These are phyloP conservation scores for Cladosporium sp. DNA, from an alignment of 2,329 filamentous ascomycete species.

Conservation along the genomic window DNA sequence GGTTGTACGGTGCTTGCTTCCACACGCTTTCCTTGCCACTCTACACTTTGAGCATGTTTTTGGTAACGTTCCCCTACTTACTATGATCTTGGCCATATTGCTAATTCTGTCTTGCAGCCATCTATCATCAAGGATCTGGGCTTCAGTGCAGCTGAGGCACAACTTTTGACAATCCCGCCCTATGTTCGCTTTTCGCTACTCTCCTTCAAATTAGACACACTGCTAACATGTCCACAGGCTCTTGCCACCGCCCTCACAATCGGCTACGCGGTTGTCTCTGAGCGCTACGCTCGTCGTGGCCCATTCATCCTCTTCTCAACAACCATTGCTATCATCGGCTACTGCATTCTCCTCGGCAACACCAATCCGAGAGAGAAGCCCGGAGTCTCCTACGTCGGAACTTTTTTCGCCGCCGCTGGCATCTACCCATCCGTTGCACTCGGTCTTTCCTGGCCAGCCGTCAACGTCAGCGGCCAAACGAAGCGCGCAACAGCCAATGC, in stretches of 20 bases:
- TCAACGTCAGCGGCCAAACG: conserved; percentile 70
- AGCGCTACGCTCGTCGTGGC: conserved; percentile 58
- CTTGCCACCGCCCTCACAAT: conserved; percentile 58
- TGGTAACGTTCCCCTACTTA: conserved; percentile 42
- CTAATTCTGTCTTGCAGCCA: conserved; percentile 31
- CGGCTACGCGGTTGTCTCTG: conserved; percentile 59
- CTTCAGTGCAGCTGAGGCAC: conserved; percentile 47
- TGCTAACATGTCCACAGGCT: conserved; percentile 31
- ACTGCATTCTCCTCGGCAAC: conserved; percentile 40
- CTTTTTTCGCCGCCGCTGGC: conserved; percentile 51
- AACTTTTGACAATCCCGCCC: conserved; percentile 38
- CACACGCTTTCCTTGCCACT: conserved; percentile 69
- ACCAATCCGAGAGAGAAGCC: conserved; percentile 43
- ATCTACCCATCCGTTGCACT: conserved; percentile 67
- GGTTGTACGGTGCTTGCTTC: conserved; percentile 70
- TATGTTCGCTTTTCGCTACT: conserved; percentile 36
- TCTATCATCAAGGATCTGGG: conserved; percentile 67
- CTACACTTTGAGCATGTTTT: conserved; percentile 47
- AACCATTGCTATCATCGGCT: conserved; percentile 39
- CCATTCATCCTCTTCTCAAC: conserved; percentile 62
- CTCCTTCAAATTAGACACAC: neutral
- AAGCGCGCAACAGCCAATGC: conserved; percentile 69
- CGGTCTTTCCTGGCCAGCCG: conserved; percentile 68
- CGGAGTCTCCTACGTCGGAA: conserved; percentile 41
- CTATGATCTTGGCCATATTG: conserved; percentile 27